Conservation (phyloP, 1,284 basidiomycete species). For the Puccinia novopanici region DNA sequence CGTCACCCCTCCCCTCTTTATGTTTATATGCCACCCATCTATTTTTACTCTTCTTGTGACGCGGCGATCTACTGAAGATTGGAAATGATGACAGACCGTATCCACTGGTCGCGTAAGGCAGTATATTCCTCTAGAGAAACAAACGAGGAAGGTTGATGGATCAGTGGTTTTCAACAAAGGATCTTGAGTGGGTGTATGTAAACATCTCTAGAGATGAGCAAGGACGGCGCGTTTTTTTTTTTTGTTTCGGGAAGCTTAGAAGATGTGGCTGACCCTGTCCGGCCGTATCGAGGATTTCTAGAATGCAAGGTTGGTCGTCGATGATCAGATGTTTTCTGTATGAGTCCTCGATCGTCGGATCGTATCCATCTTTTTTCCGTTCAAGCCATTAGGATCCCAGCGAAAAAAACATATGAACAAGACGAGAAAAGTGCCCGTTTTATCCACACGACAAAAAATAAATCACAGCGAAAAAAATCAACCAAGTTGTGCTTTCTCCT, state of each 20-base stretch:
- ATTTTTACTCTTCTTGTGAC: neutral
- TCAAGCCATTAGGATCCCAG: neutral
- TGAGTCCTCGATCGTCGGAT: slow-evolving; percentile 58
- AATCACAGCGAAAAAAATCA: neutral
- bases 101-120: slow-evolving; percentile 58
- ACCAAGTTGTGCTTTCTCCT: neutral
- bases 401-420: neutral
- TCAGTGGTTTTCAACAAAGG: neutral
- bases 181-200: too few species aligned
- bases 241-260: neutral
- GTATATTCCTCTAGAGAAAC: slow-evolving; percentile 56
- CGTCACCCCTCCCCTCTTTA: neutral
- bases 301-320: slow-evolving; percentile 58
- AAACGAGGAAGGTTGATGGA: neutral
- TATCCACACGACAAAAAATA: neutral
- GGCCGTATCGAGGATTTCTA: slow-evolving; percentile 58
- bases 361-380: slow-evolving; percentile 53
- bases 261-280: slow-evolving; percentile 54
- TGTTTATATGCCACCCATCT: neutral
- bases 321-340: slow-evolving; percentile 58
- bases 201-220: neutral
- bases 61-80: neutral
- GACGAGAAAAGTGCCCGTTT: neutral
- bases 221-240: neutral
- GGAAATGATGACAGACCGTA: slow-evolving; percentile 45